Evolutionary conservation across 345 rosid species (phyloP).

Genomic region (Lumnitzera racemosa): DNA sequence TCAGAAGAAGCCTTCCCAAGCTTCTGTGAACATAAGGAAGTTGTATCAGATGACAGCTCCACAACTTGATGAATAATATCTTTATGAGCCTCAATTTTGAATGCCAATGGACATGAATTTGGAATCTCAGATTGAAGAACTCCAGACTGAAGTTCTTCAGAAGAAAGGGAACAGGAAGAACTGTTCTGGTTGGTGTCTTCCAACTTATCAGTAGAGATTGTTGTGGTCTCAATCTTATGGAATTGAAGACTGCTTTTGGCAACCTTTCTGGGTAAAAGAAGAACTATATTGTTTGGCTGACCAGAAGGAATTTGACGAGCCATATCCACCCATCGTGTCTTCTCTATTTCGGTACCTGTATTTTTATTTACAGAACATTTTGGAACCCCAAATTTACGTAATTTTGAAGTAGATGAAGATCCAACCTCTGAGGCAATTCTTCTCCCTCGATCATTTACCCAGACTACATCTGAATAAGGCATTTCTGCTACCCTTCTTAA

Average conservation of each 20-base stretch:
- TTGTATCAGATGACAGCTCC: constrained; percentile 27
- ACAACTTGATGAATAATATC: constrained; percentile 6
- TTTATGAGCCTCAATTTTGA: constrained; percentile 19
- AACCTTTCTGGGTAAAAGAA: constrained; percentile 35
- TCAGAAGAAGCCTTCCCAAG: constrained; percentile 6
- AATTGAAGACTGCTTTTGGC: constrained; percentile 14
- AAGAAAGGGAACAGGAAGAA: constrained; percentile 24
- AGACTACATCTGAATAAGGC: constrained; percentile 7
- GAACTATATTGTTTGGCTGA: constrained; percentile 33
- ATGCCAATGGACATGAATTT: constrained; percentile 42
- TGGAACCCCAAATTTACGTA: constrained; percentile 21
- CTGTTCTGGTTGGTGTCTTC: constrained; percentile 17
- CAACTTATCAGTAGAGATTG: constrained; percentile 18
- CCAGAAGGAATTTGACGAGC: constrained; percentile 21
- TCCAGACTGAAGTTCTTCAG: constrained; percentile 17
- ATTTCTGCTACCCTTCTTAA: constrained; percentile 8
- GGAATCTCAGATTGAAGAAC: constrained; percentile 31
- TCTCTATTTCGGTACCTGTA: constrained; percentile 21
- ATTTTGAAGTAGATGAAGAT: constrained; percentile 22
- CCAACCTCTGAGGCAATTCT: constrained; percentile 14
- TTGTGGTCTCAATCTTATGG: constrained; percentile 12
- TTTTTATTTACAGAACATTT: constrained; percentile 16
- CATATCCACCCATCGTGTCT: constrained; percentile 15
- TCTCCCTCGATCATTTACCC: constrained; percentile 12
- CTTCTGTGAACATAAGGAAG: neutral